Base-by-base conservation (phyloP, 2,329 filamentous ascomycete genomes). In the Lomentospora prolificans region DNA sequence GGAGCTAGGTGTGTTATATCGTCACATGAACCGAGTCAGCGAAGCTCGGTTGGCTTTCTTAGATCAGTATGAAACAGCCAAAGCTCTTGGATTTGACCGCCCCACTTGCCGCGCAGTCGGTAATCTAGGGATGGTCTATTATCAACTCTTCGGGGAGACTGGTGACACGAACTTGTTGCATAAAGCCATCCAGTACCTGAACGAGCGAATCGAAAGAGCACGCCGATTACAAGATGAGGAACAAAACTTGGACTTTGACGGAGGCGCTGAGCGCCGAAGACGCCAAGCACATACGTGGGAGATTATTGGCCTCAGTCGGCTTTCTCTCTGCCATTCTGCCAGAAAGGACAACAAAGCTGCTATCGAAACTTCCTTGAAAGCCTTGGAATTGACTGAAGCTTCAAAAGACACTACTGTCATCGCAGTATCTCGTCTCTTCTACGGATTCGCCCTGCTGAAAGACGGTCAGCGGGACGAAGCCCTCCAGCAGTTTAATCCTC, bases 61-160 rank as follows among this genome's bases (percentile, higher is more conserved):
- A 51, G 51, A 58, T 5, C 67, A 70, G 56, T 69, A 69, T 55
- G 41, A 62, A 1, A 60, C 56, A 1, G 67, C 68, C 2, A 64
- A 62, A 41, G 14, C 61, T 17, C 57, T 69, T 6, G 57, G 58
- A 0, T 53, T 60, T 1, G 58, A 64, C 9, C 51, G 46, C 2
- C 60, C 61, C 39, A 59, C 60, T 22, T 68, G 65, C 50, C 65
- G 69, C 3, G 65, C 69, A 1, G 59, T 71, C 25, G 69, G 69
- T 2, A 70, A 70, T 50, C 55, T 70, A 3, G 69, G 67, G 5
- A 69, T 70, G 64, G 61, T 66, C 0, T 68, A 70, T 55, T 71
- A 68, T 50, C 67, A 70, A 52, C 58, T 68, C 10, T 69, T 59
- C n/a, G 60, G 60, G 41, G 30, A 58, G 25, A 52, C 56, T 31